A percentile compares a stretch with the other conserved stretches of the same genome.
These are phyloP conservation scores for Botrytis squamosa DNA, from an alignment of 2,329 filamentous ascomycete genomes.

Conservation along the genomic window DNA sequence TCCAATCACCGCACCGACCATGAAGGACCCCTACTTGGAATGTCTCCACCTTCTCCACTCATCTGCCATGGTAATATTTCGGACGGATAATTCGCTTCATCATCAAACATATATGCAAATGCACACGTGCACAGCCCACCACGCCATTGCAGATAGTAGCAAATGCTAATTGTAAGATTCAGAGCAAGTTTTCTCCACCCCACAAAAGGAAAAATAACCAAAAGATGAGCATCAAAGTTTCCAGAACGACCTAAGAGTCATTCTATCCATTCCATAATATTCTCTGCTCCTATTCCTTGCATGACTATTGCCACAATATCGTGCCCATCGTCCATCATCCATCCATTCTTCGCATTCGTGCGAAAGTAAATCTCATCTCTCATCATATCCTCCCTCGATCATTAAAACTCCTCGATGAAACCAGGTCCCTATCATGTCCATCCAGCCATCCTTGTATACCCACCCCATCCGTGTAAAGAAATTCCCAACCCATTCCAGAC, in stretches of 20 bases:
- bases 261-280: neutral
- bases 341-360: neutral
- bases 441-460: conserved; percentile 8
- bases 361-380: conserved; percentile 1
- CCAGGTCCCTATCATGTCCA: neutral
- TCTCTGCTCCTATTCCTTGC: conserved; percentile 1
- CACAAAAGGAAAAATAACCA: neutral
- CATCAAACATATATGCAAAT: conserved; percentile 3
- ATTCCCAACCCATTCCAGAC: neutral
- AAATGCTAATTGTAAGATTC: neutral
- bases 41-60: neutral
- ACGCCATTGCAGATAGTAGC: conserved; percentile 2
- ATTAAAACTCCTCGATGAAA: conserved; percentile 1
- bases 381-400: neutral
- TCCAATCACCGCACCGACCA: conserved; percentile 5
- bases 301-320: neutral
- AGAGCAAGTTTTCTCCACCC: neutral
- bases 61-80: neutral
- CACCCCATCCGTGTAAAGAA: conserved; percentile 8
- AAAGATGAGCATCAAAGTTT: conserved; percentile 5
- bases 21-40: neutral
- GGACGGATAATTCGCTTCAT: conserved; percentile 5
- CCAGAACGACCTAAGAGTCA: conserved; percentile 14
- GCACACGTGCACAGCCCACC: conserved; percentile 6
- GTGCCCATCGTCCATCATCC: neutral